phyloP scores from a whole-genome alignment of 2,329 filamentous ascomycete species.

The Ambrosiella cleistominuta region DNA sequence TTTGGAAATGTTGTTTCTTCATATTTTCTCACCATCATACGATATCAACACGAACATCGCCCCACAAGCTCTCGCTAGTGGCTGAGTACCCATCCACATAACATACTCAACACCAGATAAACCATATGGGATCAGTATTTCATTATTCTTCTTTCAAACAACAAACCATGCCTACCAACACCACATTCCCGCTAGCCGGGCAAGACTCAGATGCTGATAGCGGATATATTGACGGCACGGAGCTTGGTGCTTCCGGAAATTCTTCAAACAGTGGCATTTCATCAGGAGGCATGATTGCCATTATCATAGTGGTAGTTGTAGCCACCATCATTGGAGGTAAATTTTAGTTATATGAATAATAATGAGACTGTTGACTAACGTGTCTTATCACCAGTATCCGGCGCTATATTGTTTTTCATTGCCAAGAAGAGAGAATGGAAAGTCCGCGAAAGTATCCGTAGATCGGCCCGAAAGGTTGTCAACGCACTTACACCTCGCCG shows the following conservation, averaged over 20 bases:
- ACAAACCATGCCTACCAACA: constrained; percentile 13
- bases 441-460: constrained; percentile 51
- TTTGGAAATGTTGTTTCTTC: neutral
- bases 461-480: constrained; percentile 46
- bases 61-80: neutral
- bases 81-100: neutral
- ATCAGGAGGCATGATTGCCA: constrained; percentile 52
- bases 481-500: constrained; percentile 44
- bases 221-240: constrained; percentile 27
- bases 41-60: neutral
- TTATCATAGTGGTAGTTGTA: constrained; percentile 52
- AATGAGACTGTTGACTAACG: constrained; percentile 12
- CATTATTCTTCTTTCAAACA: neutral
- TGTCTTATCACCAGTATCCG: constrained; percentile 31
- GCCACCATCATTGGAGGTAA: constrained; percentile 54
- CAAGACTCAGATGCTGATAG: constrained; percentile 15
- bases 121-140: neutral
- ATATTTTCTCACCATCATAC: neutral
- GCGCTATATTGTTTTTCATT: constrained; percentile 53
- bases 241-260: constrained; percentile 48
- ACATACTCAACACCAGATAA: neutral
- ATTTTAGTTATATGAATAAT: neutral
- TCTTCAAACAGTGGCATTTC: constrained; percentile 45
- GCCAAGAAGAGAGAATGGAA: constrained; percentile 79
- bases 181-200: constrained; percentile 29